Evolutionary conservation across 371 early-diverging fungal genomes (phyloP).

Genomic region (Circinella umbellata): DNA sequence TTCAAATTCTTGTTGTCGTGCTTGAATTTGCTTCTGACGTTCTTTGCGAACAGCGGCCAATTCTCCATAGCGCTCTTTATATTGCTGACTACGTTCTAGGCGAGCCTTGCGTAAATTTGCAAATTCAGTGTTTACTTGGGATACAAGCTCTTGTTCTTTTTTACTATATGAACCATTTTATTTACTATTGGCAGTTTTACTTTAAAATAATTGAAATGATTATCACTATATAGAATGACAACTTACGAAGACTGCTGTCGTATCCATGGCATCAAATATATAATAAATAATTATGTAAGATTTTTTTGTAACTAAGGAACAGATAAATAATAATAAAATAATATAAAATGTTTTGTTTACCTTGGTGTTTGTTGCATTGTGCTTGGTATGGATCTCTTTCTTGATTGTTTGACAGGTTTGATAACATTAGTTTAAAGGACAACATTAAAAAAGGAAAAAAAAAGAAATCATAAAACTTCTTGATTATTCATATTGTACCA

Average conservation of each 20-base stretch:
- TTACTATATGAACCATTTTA: not conserved
- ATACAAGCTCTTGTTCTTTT: constrained; percentile 5
- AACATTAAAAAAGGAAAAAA: not conserved
- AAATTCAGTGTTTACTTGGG: constrained; percentile 17
- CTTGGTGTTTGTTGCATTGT: not conserved
- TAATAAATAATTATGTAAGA: not conserved
- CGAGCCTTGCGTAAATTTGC: constrained; percentile 15
- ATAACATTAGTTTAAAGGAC: not conserved
- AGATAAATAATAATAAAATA: too few species aligned
- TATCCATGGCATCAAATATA: too few species aligned
- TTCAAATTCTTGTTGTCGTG: constrained; percentile 19
- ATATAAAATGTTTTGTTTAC: not conserved
- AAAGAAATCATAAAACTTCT: not conserved
- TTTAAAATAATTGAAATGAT: too few species aligned
- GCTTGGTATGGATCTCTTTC: constrained; percentile 7
- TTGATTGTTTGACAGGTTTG: not conserved
- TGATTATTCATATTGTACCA: constrained; percentile 12
- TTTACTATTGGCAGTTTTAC: too few species aligned
- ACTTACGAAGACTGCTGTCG: not conserved
- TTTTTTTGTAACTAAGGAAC: not conserved
- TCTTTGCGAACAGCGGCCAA: constrained; percentile 17
- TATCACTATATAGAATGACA: not conserved
- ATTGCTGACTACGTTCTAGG: constrained; percentile 14
- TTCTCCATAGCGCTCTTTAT: constrained; percentile 5
- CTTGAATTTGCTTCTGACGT: constrained; percentile 21